Conservation (phyloP, 306 rosid species). For the Cucurbita pepo region DNA sequence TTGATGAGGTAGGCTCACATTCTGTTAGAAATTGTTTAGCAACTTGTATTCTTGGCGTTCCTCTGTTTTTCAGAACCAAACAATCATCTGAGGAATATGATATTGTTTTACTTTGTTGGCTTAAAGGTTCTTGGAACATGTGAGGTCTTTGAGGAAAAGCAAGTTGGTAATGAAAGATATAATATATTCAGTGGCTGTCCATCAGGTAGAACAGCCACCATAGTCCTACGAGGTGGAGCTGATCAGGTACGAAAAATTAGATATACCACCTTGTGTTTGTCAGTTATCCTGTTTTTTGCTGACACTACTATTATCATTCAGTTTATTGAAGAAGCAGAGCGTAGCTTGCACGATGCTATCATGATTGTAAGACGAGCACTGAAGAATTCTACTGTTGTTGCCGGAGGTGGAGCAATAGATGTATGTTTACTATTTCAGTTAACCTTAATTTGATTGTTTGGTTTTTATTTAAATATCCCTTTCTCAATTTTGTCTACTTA, state of each 20-base stretch:
- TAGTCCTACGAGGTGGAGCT: constrained; percentile 99
- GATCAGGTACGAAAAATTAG: constrained; percentile 50
- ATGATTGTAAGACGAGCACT: constrained; percentile 96
- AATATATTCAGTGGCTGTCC: constrained; percentile 94
- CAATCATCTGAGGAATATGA: neutral
- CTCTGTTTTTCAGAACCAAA: neutral
- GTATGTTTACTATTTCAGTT: constrained; percentile 21
- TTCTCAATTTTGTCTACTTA: neutral
- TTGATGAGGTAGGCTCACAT: constrained; percentile 50
- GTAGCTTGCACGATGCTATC: constrained; percentile 96
- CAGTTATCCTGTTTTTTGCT: constrained; percentile 1
- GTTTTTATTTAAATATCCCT: neutral
- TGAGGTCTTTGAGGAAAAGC: constrained; percentile 83
- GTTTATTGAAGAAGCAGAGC: constrained; percentile 99
- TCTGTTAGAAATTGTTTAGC: neutral
- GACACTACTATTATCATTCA: constrained; percentile 15
- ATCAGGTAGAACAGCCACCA: constrained; percentile 85
- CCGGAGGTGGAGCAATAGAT: constrained; percentile 99
- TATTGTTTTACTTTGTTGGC: constrained; percentile 7
- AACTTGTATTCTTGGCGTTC: neutral
- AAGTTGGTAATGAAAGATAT: constrained; percentile 96
- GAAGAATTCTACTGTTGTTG: constrained; percentile 94
- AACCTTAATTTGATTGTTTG: neutral
- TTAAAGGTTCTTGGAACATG: constrained; percentile 90
- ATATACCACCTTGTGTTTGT: neutral